phyloP scores from a whole-genome alignment of 2,329 filamentous ascomycete species.

The Talaromyces sp. region DNA sequence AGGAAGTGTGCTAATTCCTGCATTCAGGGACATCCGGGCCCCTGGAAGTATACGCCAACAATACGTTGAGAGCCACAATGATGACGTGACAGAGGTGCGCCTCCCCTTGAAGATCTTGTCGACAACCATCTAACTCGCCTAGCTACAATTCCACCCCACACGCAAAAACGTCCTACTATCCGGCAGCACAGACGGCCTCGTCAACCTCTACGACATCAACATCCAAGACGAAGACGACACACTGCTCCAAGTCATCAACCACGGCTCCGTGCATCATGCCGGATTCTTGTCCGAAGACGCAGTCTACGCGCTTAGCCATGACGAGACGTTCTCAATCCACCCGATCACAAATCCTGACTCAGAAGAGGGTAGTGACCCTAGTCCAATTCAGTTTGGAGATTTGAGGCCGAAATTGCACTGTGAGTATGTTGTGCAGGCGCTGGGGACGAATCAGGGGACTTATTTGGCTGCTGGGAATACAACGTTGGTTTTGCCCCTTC shows the following conservation, averaged over 20 bases:
- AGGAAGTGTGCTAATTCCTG: conserved; percentile 24
- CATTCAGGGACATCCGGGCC: conserved; percentile 43
- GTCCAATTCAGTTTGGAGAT: conserved; percentile 53
- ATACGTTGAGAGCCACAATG: conserved; percentile 50
- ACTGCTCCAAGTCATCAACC: conserved; percentile 60
- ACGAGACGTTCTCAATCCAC: conserved; percentile 60
- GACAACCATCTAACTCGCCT: neutral
- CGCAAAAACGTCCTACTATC: conserved; percentile 55
- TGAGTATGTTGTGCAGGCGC: conserved; percentile 59
- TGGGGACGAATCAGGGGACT: conserved; percentile 41
- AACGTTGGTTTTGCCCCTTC: conserved; percentile 35
- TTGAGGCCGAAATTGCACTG: conserved; percentile 53
- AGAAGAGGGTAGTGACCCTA: conserved; percentile 39
- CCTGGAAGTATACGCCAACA: conserved; percentile 34
- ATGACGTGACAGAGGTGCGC: conserved; percentile 58
- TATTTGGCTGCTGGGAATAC: conserved; percentile 51
- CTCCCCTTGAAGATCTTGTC: neutral
- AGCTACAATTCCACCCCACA: conserved; percentile 52
- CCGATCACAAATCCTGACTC: conserved; percentile 51
- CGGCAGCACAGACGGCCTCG: conserved; percentile 60
- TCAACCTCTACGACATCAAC: conserved; percentile 60
- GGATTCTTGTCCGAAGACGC: conserved; percentile 54
- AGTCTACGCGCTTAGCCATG: conserved; percentile 60
- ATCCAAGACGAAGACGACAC: conserved; percentile 60
- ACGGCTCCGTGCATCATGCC: conserved; percentile 60